phyloP scores from a whole-genome alignment of 495 filamentous ascomycete genomes.

The Talaromyces stipitatus region DNA sequence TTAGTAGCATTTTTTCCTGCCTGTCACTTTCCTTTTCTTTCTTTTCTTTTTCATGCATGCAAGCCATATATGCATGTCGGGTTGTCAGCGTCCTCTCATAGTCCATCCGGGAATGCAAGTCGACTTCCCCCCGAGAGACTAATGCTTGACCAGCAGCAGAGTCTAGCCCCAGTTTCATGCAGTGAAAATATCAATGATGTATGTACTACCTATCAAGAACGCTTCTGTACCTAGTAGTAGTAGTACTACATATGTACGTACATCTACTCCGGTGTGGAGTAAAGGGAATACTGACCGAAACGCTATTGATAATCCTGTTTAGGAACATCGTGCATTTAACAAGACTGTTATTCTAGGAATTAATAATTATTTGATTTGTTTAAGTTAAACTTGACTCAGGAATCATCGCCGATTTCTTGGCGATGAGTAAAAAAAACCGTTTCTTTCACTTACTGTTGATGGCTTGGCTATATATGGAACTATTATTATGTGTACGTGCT shows the following conservation, averaged over 20 bases:
- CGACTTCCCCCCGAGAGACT: constrained; percentile 6
- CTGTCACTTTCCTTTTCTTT: background rate
- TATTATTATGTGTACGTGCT: background rate
- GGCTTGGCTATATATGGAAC: too few relatives aligned
- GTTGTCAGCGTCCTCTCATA: background rate
- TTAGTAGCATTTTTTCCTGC: background rate
- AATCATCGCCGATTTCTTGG: background rate
- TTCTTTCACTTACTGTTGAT: background rate
- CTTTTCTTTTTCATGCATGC: background rate
- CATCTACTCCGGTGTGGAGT: background rate
- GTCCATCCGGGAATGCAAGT: constrained; percentile 3
- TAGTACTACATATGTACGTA: background rate
- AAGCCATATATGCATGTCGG: background rate
- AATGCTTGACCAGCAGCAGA: constrained; percentile 1
- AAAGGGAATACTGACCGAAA: background rate
- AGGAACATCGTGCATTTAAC: background rate
- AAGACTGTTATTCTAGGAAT: background rate
- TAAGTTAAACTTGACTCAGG: background rate
- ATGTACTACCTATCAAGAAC: too few relatives aligned
- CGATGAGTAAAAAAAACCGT: background rate
- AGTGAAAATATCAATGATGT: background rate
- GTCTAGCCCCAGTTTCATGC: background rate
- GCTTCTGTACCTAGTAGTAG: background rate
- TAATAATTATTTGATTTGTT: background rate
- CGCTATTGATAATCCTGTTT: background rate